phyloP scores from a whole-genome alignment of 345 rosid genomes.

The Camelina neglecta region DNA sequence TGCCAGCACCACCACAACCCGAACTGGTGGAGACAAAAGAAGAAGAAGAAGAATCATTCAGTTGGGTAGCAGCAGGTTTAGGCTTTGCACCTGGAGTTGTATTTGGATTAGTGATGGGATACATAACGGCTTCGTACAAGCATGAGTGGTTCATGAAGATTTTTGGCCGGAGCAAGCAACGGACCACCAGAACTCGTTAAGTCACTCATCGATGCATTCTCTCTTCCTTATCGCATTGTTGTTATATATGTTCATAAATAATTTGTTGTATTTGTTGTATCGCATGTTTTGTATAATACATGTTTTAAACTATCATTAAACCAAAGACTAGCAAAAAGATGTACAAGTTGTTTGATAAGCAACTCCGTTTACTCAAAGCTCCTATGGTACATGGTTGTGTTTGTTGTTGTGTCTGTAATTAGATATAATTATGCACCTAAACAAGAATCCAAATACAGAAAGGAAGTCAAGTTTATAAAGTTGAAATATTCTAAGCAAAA shows the following conservation, averaged over 20 bases:
- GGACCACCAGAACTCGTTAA: background rate
- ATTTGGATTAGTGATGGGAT: background rate
- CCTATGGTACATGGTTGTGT: background rate
- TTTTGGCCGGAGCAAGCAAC: background rate
- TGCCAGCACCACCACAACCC: background rate
- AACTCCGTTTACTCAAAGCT: background rate
- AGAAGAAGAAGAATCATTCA: slow-evolving; percentile 1
- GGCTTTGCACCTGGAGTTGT: slow-evolving; percentile 2
- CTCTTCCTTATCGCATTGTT: background rate
- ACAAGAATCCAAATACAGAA: too few relatives aligned
- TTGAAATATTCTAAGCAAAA: too few relatives aligned
- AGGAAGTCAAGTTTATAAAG: too few relatives aligned
- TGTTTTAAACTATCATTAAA: too few relatives aligned
- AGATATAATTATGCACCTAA: slow-evolving; percentile 1
- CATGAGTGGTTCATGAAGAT: slow-evolving; percentile 22
- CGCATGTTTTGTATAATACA: too few relatives aligned
- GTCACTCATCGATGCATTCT: background rate
- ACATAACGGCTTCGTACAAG: slow-evolving; percentile 7
- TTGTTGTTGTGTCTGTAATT: background rate
- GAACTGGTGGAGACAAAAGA: background rate
- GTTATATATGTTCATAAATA: background rate
- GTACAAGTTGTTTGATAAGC: too few relatives aligned
- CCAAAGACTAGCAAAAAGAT: too few relatives aligned
- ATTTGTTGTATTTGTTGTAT: background rate
- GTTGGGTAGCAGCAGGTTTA: background rate